phyloP scores from a whole-genome alignment of 306 rosid species.

The Pachyrhizus erosus region DNA sequence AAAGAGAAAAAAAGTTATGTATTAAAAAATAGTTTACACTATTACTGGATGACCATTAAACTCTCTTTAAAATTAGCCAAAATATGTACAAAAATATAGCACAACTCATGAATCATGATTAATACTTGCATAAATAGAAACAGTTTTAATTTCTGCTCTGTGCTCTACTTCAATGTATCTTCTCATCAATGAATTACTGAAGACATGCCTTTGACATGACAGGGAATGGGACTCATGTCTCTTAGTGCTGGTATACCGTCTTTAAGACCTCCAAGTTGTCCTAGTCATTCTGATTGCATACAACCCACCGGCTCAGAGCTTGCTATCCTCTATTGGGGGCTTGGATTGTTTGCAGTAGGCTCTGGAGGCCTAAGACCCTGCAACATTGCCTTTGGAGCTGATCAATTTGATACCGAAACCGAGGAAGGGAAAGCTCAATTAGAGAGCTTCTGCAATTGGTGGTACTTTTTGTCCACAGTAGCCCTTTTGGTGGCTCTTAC shows the following conservation, averaged over 20 bases:
- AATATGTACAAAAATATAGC: background rate
- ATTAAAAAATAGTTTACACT: too few species aligned
- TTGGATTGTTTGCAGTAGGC: slow-evolving; percentile 58
- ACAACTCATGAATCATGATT: background rate
- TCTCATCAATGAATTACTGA: slow-evolving; percentile 26
- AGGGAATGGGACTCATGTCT: slow-evolving; percentile 63
- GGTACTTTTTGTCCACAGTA: slow-evolving; percentile 60
- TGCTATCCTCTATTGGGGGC: slow-evolving; percentile 50
- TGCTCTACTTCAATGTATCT: background rate
- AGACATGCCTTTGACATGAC: slow-evolving; percentile 18
- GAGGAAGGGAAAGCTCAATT: slow-evolving; percentile 60
- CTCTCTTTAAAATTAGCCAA: too few species aligned
- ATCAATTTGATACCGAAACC: slow-evolving; percentile 62
- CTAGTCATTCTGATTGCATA: slow-evolving; percentile 40
- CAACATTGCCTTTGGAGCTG: slow-evolving; percentile 80
- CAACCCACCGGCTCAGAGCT: slow-evolving; percentile 49
- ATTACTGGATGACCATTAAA: too few species aligned
- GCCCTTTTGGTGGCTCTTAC: slow-evolving; percentile 67
- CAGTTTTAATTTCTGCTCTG: background rate
- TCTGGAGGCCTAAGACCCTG: slow-evolving; percentile 71
- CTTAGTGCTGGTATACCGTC: slow-evolving; percentile 55
- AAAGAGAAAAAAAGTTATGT: too few species aligned
- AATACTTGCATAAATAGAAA: background rate
- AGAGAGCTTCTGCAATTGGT: slow-evolving; percentile 74
- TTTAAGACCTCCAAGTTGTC: slow-evolving; percentile 58